Evolutionary conservation across 495 filamentous ascomycete species (phyloP).

Genomic region (Beverwykella pulmonaria): DNA sequence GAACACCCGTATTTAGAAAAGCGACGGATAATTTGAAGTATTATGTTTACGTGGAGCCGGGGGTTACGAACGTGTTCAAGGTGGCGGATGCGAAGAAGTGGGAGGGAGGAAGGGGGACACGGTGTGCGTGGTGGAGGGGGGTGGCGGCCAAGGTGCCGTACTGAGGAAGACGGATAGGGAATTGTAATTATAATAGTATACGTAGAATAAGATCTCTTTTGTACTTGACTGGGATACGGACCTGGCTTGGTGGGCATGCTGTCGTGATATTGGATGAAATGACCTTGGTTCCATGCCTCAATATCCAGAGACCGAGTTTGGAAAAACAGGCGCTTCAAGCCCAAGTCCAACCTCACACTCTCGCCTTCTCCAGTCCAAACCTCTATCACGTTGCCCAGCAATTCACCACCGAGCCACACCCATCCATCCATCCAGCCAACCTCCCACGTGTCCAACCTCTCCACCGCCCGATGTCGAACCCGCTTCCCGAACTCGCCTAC

Average conservation of each 20-base stretch:
- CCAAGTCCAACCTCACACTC: too few relatives aligned
- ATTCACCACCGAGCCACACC: background rate
- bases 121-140: conserved; percentile 36
- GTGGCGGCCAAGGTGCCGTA: conserved; percentile 32
- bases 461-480: too few relatives aligned
- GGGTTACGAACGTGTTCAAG: conserved; percentile 34
- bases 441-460: background rate
- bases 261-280: too few relatives aligned
- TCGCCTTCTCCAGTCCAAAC: too few relatives aligned
- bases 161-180: background rate
- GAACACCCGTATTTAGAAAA: background rate
- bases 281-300: too few relatives aligned
- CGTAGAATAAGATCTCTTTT: background rate
- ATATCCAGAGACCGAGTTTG: too few relatives aligned
- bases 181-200: background rate
- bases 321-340: too few relatives aligned
- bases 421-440: background rate
- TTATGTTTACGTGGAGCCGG: conserved; percentile 31
- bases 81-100: conserved; percentile 29
- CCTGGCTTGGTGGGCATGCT: too few relatives aligned
- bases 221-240: background rate
- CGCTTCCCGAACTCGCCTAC: background rate
- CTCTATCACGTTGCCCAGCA: too few relatives aligned
- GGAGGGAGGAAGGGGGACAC: conserved; percentile 35
- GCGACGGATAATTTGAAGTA: conserved; percentile 26